Evolutionary conservation across 768 basidiomycete genomes (phyloP).

Genomic region (Gymnopilus junonius): DNA sequence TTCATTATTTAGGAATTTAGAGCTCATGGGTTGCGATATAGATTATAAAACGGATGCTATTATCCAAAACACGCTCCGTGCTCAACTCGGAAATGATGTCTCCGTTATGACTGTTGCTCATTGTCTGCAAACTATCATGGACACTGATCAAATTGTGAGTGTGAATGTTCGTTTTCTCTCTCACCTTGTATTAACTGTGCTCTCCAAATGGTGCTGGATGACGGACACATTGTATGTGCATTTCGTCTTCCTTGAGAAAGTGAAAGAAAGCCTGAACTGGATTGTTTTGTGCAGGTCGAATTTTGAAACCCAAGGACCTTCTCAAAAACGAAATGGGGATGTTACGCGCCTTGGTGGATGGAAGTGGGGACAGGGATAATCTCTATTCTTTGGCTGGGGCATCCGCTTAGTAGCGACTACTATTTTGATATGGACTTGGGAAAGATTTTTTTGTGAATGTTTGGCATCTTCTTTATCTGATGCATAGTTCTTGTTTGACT

Average conservation of each 20-base stretch:
- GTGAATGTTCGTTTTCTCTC: neutral
- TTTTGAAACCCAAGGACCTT: constrained; percentile 15
- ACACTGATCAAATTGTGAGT: constrained; percentile 58
- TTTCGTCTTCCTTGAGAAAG: neutral
- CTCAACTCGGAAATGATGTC: constrained; percentile 61
- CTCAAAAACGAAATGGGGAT: constrained; percentile 14
- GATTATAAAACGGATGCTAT: constrained; percentile 67
- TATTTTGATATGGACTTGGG: too few species aligned
- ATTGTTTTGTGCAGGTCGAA: constrained; percentile 6
- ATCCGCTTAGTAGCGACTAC: too few species aligned
- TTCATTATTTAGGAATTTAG: neutral
- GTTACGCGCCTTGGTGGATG: constrained; percentile 15
- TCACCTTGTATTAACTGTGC: neutral
- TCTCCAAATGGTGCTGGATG: constrained; percentile 48
- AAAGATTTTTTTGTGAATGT: too few species aligned
- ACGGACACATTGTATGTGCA: constrained; percentile 40
- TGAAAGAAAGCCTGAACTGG: neutral
- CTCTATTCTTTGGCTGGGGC: constrained; percentile 23
- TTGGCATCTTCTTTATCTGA: too few species aligned
- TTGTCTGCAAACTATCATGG: constrained; percentile 66
- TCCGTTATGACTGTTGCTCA: constrained; percentile 72
- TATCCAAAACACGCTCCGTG: constrained; percentile 69
- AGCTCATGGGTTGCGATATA: constrained; percentile 3
- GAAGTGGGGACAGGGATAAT: constrained; percentile 17
- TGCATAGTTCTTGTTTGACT: too few species aligned